These are phyloP conservation scores for Vaccinium macrocarpon DNA, from an alignment of 148 eudicot species.

Conservation along the genomic window DNA sequence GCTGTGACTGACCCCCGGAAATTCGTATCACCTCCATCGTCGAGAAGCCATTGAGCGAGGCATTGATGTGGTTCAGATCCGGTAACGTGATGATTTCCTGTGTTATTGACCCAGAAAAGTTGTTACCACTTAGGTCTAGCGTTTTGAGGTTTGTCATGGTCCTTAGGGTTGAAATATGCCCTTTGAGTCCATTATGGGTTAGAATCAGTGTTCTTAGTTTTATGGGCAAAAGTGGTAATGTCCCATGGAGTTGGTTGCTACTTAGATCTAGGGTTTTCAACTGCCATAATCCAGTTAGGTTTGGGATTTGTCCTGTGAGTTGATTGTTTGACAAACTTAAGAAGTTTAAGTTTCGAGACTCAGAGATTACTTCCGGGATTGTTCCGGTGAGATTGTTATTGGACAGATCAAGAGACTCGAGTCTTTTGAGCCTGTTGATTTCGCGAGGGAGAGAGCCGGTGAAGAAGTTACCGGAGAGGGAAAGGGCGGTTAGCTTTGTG, in stretches of 20 bases:
- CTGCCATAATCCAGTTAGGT: slow-evolving; percentile 55
- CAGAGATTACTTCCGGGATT: slow-evolving; percentile 41
- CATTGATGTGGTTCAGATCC: slow-evolving; percentile 33
- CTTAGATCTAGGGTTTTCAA: slow-evolving; percentile 56
- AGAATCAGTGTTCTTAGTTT: slow-evolving; percentile 35
- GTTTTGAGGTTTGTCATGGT: slow-evolving; percentile 33
- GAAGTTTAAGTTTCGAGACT: slow-evolving; percentile 28
- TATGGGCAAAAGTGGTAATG: slow-evolving; percentile 48
- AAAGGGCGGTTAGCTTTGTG: slow-evolving; percentile 38
- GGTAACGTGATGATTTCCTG: slow-evolving; percentile 45
- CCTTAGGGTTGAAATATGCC: slow-evolving; percentile 37
- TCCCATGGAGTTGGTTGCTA: slow-evolving; percentile 52
- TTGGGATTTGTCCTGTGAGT: slow-evolving; percentile 53
- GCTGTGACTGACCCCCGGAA: slow-evolving; percentile 32
- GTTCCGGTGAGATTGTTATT: slow-evolving; percentile 53
- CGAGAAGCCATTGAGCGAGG: slow-evolving; percentile 53
- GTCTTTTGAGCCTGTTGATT: slow-evolving; percentile 34
- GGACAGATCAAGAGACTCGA: slow-evolving; percentile 48
- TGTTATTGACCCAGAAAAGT: slow-evolving; percentile 49
- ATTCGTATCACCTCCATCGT: slow-evolving; percentile 41
- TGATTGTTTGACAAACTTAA: slow-evolving; percentile 48
- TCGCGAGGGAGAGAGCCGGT: slow-evolving; percentile 47
- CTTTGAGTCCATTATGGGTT: slow-evolving; percentile 55
- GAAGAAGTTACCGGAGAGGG: slow-evolving; percentile 51
- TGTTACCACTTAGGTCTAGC: slow-evolving; percentile 61